Percentiles rank a stretch among this genome's conserved stretches.
Evolutionary conservation across 140 eudicot genomes (phyloP).

Genomic region (Cichorium intybus): DNA sequence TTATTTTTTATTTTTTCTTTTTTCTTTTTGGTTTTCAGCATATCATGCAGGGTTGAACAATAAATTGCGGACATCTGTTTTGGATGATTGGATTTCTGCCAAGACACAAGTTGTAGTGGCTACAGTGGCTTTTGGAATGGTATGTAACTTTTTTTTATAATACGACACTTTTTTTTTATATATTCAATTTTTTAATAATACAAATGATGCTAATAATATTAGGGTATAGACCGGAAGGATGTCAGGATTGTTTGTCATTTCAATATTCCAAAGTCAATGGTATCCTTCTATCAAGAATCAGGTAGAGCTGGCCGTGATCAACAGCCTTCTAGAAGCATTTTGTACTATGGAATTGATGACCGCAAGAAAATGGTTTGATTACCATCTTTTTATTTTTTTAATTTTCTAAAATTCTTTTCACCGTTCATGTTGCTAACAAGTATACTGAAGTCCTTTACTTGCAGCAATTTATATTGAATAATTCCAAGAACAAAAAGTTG

Average conservation of each 20-base stretch:
- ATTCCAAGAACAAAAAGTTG: slow-evolving; percentile 59
- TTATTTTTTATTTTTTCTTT: slow-evolving; percentile 2
- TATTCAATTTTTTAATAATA: not conserved
- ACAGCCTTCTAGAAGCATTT: slow-evolving; percentile 66
- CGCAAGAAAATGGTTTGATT: slow-evolving; percentile 77
- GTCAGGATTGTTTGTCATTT: slow-evolving; percentile 91
- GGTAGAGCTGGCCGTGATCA: slow-evolving; percentile 99
- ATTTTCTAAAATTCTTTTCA: not conserved
- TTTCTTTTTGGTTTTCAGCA: slow-evolving; percentile 42
- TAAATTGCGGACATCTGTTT: slow-evolving; percentile 77
- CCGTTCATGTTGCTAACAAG: not conserved
- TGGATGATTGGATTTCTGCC: slow-evolving; percentile 93
- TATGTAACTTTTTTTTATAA: slow-evolving; percentile 36
- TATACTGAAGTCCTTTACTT: slow-evolving; percentile 8
- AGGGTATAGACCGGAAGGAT: slow-evolving; percentile 98
- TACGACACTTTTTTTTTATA: not conserved
- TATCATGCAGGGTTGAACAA: slow-evolving; percentile 95
- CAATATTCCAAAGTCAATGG: slow-evolving; percentile 97
- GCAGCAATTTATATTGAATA: slow-evolving; percentile 79
- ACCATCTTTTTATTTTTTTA: not conserved
- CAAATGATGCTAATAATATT: slow-evolving; percentile 5
- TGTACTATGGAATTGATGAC: slow-evolving; percentile 91
- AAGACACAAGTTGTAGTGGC: slow-evolving; percentile 93
- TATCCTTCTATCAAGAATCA: slow-evolving; percentile 92
- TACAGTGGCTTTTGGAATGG: slow-evolving; percentile 99